Conservation (phyloP, 345 rosid species). For the Acer yangbiense region DNA sequence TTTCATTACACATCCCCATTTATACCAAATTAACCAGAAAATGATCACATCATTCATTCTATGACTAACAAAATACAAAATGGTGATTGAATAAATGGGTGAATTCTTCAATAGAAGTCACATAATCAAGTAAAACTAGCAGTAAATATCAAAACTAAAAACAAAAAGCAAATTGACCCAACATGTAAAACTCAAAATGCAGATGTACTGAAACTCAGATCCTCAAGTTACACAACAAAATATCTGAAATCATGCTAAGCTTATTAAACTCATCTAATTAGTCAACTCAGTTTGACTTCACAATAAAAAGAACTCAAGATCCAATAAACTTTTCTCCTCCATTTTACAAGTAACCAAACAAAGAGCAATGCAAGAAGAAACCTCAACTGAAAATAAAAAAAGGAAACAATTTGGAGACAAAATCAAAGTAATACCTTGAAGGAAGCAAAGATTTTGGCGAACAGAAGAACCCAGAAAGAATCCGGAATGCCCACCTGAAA, state of each 20-base stretch:
- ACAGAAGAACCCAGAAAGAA: constrained; percentile 25
- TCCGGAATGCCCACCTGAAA: constrained; percentile 25
- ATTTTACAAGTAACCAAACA: constrained; percentile 19
- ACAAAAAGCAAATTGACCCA: background rate
- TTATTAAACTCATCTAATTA: constrained; percentile 9
- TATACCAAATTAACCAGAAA: background rate
- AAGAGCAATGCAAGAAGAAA: constrained; percentile 11
- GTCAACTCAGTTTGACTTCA: constrained; percentile 21
- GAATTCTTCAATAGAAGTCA: background rate
- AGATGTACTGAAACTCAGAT: background rate
- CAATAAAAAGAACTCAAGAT: constrained; percentile 29
- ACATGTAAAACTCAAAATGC: constrained; percentile 10
- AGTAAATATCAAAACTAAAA: background rate
- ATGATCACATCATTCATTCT: constrained; percentile 11
- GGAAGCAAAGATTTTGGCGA: constrained; percentile 19
- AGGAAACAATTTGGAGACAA: background rate
- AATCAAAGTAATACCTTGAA: constrained; percentile 30
- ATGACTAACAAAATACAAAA: background rate
- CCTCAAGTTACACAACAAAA: background rate
- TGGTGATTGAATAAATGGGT: background rate
- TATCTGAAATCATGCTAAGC: background rate
- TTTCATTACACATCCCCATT: constrained; percentile 10
- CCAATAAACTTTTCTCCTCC: constrained; percentile 3
- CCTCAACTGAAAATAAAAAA: background rate
- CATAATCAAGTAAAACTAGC: constrained; percentile 3